phyloP scores from a whole-genome alignment of 108 stramenopile genomes.

The Fistulifera pelliculosa region DNA sequence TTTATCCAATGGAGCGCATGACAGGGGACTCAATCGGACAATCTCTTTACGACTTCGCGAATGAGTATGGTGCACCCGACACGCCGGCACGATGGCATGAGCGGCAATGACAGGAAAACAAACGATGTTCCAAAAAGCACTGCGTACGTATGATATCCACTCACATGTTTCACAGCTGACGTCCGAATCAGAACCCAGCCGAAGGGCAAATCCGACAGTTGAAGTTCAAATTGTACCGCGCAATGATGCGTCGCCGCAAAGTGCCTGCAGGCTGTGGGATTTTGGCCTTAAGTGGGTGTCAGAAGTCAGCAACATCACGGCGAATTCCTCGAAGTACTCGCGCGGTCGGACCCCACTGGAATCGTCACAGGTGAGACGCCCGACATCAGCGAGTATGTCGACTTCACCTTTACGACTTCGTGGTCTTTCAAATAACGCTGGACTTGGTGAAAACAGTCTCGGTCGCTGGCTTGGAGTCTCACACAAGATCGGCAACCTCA shows the following conservation, averaged over 20 bases:
- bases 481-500: no score
- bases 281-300: constrained; percentile 3
- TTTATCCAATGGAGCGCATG: background rate
- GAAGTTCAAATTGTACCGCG: background rate
- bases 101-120: constrained; percentile 13
- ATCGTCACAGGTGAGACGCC: constrained; percentile 19
- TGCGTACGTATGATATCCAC: no score
- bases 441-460: no score
- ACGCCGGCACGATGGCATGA: constrained; percentile 19
- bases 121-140: constrained; percentile 9
- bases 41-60: constrained; percentile 20
- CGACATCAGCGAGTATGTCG: constrained; percentile 29
- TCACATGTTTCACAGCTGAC: no score
- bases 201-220: background rate
- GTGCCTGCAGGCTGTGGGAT: constrained; percentile 16
- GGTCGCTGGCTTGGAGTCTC: no score
- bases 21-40: constrained; percentile 1
- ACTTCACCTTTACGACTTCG: no score
- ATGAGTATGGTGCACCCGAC: constrained; percentile 17
- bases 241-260: constrained; percentile 3
- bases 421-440: no score
- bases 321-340: constrained; percentile 1
- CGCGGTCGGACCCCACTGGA: constrained; percentile 1
- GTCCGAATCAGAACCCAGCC: no score
- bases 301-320: constrained; percentile 1